Evolutionary conservation across 768 basidiomycete genomes (phyloP), one percentile per base, ranked within the genome.

Genomic region (Pleurotus ostreatus): DNA sequence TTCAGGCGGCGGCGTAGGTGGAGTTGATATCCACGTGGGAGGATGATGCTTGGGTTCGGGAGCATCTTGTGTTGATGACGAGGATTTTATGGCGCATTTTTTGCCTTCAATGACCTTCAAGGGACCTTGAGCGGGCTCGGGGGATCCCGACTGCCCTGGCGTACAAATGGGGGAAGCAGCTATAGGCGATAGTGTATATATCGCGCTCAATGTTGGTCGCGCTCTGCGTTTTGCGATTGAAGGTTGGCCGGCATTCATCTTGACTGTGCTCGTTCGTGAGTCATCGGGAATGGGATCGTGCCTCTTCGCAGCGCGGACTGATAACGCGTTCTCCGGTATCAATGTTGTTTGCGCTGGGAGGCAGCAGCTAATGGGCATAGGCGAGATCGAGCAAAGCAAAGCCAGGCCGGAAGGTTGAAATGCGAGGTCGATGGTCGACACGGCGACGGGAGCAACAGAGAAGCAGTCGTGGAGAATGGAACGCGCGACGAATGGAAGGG

Each of bases 111-210:
- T 41, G 15, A 18, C 39, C n/a, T 16, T 25, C 34, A 39, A 18
- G 22, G 51, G 7, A 37, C 30, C 30, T 34, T 34, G 30, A 34
- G 30, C 30, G 23, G 16, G 26, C 15, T 22, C 51, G 12, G 37
- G 49, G 15, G 34, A 18, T 51, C 9, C 49, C 26, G 39, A 18
- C 7, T 23, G 13, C 34, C 23, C 72, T 5, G 83, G 80, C 4
- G 82, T 80, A 66, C 74, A 77, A 51, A 81, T 62, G n/a, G 84
- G 84, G 3, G 85, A 85, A 20, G 82, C 82, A 55, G 74, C 71
- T 58, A 84, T 84, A 40, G 83, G 76, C 7, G 85, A 78, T 49
- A 85, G 74, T 45, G 82, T 78, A 22, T 20, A 39, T 8, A 53
- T 22, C 18, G 51, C 38, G 15, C 39, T 41, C 16, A 40, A 22